Base-by-base conservation (phyloP, 306 rosid genomes). In the Hippophae gyantsensis region DNA sequence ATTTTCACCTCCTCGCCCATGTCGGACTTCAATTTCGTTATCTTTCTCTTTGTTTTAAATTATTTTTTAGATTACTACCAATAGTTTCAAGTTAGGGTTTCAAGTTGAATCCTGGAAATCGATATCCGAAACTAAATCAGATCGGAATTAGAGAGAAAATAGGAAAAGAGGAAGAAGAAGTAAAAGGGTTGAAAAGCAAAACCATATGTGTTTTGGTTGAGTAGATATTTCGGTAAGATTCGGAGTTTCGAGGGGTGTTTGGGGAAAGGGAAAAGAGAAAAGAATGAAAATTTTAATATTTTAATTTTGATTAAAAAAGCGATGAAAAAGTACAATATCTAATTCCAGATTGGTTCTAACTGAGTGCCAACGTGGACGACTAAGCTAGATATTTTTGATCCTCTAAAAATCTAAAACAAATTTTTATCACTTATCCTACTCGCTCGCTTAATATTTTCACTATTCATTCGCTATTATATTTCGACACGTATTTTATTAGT, bases 1-100 rank as follows among this genome's bases (percentile, higher is more conserved):
- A 78, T 83, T 79, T 68, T 75, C 68, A 76, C 82, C 77, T 81
- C 97, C 77, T 86, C 94, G 3, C 94, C 97, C 97, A 80, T 83
- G 45, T 42, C 59, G 11, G 56, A 32, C 18, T 26, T 13, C 42
- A 53, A 53, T 53, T 13, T 53, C 59, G 26, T 42, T 43, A 7
- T 5, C 6, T 60, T 32, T 3, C n/a, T n/a, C 0, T 41, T 42
- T 10, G 9, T 42, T 51, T 63, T 10, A 7, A 4, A 46, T 27
- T 18, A 18, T 11, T 13, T 8, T 7, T 9, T 10, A 9, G 1
- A 26, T 43, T 66, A 14, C 32, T 45, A 40, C 6, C 47, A 12
- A 53, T 47, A 54, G 5, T 43, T 53, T 42, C 62, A 48, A 57
- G 43, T 61, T 49, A 68, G 42, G 52, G 64, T 43, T 57, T 47